Percentiles rank a stretch among this genome's conserved stretches.
These are phyloP conservation scores for Sonneratia alba DNA, from an alignment of 345 rosid genomes.

Conservation along the genomic window DNA sequence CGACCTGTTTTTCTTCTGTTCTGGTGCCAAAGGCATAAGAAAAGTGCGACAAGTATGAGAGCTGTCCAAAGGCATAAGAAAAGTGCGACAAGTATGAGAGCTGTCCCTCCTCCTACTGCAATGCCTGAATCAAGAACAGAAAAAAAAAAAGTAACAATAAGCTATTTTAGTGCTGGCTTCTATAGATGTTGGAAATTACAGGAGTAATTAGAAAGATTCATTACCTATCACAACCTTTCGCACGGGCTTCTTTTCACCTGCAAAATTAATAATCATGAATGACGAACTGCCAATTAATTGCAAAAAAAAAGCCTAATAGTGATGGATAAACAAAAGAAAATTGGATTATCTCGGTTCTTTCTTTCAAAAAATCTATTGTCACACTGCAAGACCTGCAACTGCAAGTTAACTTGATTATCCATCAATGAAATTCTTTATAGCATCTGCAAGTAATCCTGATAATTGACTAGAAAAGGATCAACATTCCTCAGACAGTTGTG, in stretches of 20 bases:
- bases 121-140: background rate
- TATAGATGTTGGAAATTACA: background rate
- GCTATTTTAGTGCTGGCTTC: background rate
- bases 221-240: background rate
- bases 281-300: no score
- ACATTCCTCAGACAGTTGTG: no score
- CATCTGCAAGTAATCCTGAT: no score
- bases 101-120: background rate
- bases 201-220: background rate
- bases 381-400: no score
- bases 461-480: no score
- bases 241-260: background rate
- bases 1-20: constrained; percentile 18
- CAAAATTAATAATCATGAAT: background rate
- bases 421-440: no score
- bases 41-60: no score
- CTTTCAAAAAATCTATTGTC: no score
- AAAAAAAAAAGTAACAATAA: background rate
- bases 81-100: background rate
- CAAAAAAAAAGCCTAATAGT: no score
- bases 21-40: background rate
- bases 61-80: constrained; percentile 14
- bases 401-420: no score
- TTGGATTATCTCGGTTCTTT: no score
- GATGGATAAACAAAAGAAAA: no score